Percentiles rank a stretch among this genome's conserved stretches.
Conservation (phyloP, 2,329 filamentous ascomycete genomes). For the Paracoccidioides brasiliensis region DNA sequence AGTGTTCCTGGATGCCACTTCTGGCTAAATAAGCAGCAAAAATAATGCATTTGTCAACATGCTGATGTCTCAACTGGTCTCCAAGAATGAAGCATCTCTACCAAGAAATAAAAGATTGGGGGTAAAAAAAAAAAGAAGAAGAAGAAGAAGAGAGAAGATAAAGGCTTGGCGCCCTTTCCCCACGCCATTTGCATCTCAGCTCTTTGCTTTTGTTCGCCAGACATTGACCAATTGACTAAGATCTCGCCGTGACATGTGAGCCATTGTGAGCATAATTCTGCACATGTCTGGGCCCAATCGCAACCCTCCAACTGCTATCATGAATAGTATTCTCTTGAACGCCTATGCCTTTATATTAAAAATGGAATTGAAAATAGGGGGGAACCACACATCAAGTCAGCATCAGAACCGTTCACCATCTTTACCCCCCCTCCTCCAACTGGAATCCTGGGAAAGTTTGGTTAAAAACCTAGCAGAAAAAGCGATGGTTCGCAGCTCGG, state of each 20-base stretch:
- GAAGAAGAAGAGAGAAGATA: background rate
- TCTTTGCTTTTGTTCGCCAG: constrained; percentile 1
- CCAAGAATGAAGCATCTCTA: background rate
- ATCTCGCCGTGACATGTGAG: background rate
- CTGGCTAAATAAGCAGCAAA: background rate
- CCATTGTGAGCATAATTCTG: background rate
- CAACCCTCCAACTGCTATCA: background rate
- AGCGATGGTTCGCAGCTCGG: no score
- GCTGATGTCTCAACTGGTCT: background rate
- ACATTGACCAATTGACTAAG: background rate
- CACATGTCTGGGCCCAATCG: background rate
- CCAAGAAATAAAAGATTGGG: no score
- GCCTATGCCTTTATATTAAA: no score
- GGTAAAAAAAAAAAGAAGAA: no score
- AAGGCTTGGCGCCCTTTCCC: background rate
- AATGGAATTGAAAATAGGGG: no score
- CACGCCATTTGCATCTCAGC: background rate
- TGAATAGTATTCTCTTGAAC: no score
- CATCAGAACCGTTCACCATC: no score
- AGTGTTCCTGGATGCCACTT: background rate
- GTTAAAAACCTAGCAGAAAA: no score
- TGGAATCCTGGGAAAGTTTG: no score
- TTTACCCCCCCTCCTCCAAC: no score
- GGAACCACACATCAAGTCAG: no score
- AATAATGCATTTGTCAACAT: background rate